Evolutionary conservation across 129 eudicot species (phyloP).

Genomic region (Silybum marianum): DNA sequence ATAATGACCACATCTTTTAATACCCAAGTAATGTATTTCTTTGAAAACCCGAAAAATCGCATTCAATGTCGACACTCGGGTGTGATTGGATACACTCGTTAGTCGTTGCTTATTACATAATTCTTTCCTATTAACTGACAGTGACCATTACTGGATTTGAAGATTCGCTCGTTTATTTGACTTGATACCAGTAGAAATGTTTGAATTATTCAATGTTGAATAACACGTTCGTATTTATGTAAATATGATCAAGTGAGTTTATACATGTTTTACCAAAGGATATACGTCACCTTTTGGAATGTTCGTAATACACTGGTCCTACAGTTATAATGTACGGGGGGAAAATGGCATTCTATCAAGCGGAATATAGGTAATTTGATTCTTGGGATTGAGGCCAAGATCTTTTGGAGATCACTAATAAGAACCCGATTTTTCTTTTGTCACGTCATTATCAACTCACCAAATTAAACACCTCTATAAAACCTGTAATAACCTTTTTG

Average conservation of each 20-base stretch:
- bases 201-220: neutral
- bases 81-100: neutral
- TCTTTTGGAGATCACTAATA: too few relatives aligned
- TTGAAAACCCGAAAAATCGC: neutral
- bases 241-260: neutral
- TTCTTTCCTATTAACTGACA: neutral
- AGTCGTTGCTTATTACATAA: neutral
- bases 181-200: neutral
- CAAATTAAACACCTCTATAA: too few relatives aligned
- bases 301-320: neutral
- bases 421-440: too few relatives aligned
- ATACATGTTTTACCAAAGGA: neutral
- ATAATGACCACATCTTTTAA: slow-evolving; percentile 1
- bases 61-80: neutral
- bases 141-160: neutral
- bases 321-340: neutral
- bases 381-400: too few relatives aligned
- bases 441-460: too few relatives aligned
- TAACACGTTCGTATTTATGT: neutral
- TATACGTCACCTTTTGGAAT: neutral
- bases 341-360: too few relatives aligned
- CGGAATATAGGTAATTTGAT: too few relatives aligned
- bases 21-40: neutral
- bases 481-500: too few relatives aligned
- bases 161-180: neutral